Percentiles rank a stretch among this genome's conserved stretches.
Evolutionary conservation across 495 filamentous ascomycete species (phyloP).

Genomic region (Poronia punctata): DNA sequence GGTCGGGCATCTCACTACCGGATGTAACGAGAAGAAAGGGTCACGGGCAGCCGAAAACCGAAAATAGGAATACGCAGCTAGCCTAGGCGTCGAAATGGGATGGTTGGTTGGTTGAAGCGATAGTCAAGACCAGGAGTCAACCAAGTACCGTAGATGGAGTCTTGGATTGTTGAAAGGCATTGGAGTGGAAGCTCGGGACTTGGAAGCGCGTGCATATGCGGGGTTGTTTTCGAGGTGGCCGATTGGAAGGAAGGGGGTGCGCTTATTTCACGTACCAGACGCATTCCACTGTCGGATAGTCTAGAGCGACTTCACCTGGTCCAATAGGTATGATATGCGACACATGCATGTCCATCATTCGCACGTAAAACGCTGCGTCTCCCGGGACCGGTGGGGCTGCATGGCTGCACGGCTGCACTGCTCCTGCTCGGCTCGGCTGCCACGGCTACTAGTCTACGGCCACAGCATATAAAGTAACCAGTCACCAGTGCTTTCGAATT

Average conservation of each 20-base stretch:
- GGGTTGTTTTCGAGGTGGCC: constrained; percentile 4
- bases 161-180: neutral
- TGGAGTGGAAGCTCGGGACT: constrained; percentile 11
- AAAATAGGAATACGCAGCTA: neutral
- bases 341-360: constrained; percentile 2
- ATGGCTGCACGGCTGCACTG: too few species aligned
- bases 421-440: too few species aligned
- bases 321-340: neutral
- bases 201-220: constrained; percentile 6
- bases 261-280: constrained; percentile 3
- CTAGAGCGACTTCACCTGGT: constrained; percentile 7
- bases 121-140: neutral
- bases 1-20: constrained; percentile 2
- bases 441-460: too few species aligned
- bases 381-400: too few species aligned
- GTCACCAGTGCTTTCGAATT: neutral
- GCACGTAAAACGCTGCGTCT: too few species aligned
- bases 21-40: neutral
- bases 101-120: constrained; percentile 5
- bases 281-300: constrained; percentile 2
- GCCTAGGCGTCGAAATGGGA: constrained; percentile 1
- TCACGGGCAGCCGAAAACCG: neutral
- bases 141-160: neutral
- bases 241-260: constrained; percentile 7
- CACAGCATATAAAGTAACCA: too few species aligned